Evolutionary conservation across 345 rosid genomes (phyloP).

Genomic region (Camelina neglecta): DNA sequence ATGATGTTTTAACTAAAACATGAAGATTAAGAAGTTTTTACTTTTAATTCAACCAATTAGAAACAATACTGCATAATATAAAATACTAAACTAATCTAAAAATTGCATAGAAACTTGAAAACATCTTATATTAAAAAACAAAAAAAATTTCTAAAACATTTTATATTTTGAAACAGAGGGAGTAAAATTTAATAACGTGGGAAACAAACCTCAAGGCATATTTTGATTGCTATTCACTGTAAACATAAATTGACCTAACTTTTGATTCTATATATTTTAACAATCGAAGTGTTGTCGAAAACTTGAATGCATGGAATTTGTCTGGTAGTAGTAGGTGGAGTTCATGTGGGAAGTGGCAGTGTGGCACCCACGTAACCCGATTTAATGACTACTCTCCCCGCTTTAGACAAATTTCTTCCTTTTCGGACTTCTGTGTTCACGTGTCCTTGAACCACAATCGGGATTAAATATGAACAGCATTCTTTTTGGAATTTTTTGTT

Average conservation of each 20-base stretch:
- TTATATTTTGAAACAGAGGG: too few species aligned
- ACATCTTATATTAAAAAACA: too few species aligned
- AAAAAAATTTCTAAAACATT: too few species aligned
- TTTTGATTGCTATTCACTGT: neutral
- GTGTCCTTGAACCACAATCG: slow-evolving; percentile 22
- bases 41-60: too few species aligned
- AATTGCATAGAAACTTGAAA: too few species aligned
- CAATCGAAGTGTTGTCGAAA: slow-evolving; percentile 9
- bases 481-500: neutral
- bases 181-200: neutral
- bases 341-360: slow-evolving; percentile 23
- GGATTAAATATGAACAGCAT: neutral
- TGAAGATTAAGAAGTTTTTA: too few species aligned
- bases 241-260: neutral
- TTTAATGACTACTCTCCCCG: slow-evolving; percentile 18
- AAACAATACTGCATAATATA: too few species aligned
- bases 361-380: slow-evolving; percentile 19
- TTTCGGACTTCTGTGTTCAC: slow-evolving; percentile 23
- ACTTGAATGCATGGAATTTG: slow-evolving; percentile 30
- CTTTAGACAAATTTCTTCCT: slow-evolving; percentile 15
- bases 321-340: slow-evolving; percentile 37
- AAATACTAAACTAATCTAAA: too few species aligned
- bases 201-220: slow-evolving; percentile 4
- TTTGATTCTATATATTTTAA: neutral
- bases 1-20: too few species aligned